phyloP scores from a whole-genome alignment of 2,329 filamentous ascomycete species.

The Monilinia polystroma region DNA sequence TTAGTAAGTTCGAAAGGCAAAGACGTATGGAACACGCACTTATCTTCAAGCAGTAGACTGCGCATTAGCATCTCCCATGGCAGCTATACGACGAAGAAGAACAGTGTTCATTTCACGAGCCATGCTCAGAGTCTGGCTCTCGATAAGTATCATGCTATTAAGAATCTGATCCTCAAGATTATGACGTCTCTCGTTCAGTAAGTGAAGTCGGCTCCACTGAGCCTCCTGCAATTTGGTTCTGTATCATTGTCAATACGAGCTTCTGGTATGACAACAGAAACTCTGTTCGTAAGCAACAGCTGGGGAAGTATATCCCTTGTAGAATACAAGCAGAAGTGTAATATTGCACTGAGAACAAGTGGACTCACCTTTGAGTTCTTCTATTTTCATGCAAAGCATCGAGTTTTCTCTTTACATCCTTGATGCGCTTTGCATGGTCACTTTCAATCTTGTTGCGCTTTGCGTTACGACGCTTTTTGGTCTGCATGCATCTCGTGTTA shows the following conservation, averaged over 20 bases:
- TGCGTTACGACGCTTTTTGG: conserved; percentile 34
- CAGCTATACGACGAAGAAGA: conserved; percentile 33
- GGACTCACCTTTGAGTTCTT: conserved; percentile 35
- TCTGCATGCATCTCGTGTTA: conserved; percentile 26
- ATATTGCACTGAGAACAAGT: not conserved
- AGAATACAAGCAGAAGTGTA: not conserved
- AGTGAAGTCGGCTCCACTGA: conserved; percentile 33
- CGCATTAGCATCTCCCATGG: conserved; percentile 25
- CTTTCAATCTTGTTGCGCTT: conserved; percentile 35
- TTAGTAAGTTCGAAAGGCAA: not conserved
- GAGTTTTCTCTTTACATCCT: conserved; percentile 33
- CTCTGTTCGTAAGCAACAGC: not conserved
- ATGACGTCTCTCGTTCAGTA: conserved; percentile 35
- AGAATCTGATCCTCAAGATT: conserved; percentile 36
- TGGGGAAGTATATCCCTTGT: not conserved
- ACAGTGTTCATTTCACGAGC: conserved; percentile 33
- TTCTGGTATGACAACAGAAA: not conserved
- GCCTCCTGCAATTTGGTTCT: conserved; percentile 33
- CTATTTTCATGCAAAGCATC: conserved; percentile 31
- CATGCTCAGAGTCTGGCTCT: conserved; percentile 33
- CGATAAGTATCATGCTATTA: conserved; percentile 34
- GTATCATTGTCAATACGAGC: not conserved
- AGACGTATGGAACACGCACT: too few species aligned
- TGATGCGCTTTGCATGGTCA: conserved; percentile 32
- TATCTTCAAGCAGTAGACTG: conserved; percentile 1